These are phyloP conservation scores for Daldinia eschscholtzii DNA, from an alignment of 2,329 filamentous ascomycete genomes.

Conservation along the genomic window DNA sequence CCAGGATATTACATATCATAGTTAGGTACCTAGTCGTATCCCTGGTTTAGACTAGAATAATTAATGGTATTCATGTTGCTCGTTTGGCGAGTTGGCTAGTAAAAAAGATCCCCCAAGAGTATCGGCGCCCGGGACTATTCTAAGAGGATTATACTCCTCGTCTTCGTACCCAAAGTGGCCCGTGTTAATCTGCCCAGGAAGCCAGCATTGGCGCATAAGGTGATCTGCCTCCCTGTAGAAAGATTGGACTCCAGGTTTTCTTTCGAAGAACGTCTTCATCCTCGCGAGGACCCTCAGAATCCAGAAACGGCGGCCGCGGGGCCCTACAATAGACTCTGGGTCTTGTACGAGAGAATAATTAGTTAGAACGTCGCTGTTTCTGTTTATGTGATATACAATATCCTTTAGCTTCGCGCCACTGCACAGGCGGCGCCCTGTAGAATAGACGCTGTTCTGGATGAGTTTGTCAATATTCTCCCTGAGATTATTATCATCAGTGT, in stretches of 20 bases:
- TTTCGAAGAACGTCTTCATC: background rate
- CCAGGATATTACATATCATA: too few species aligned
- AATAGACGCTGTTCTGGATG: background rate
- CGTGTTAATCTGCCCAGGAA: background rate
- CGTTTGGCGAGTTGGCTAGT: background rate
- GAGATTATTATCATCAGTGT: background rate
- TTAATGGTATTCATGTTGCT: background rate
- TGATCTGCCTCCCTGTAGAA: conserved; percentile 2
- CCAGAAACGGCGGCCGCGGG: conserved; percentile 20
- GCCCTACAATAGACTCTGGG: background rate
- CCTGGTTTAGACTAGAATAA: background rate
- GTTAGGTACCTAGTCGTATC: background rate
- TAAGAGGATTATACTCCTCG: background rate
- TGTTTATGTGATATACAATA: conserved; percentile 1
- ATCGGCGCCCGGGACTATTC: background rate
- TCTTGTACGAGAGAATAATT: conserved; percentile 1
- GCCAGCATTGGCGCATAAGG: conserved; percentile 10
- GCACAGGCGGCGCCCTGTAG: background rate
- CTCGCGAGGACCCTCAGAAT: background rate
- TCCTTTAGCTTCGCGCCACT: background rate
- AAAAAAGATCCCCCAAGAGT: background rate
- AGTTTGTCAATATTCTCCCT: background rate
- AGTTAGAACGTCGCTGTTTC: background rate
- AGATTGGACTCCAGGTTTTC: background rate
- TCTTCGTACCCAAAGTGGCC: background rate